phyloP scores from a whole-genome alignment of 345 rosid species.

The Iberis pinnata region DNA sequence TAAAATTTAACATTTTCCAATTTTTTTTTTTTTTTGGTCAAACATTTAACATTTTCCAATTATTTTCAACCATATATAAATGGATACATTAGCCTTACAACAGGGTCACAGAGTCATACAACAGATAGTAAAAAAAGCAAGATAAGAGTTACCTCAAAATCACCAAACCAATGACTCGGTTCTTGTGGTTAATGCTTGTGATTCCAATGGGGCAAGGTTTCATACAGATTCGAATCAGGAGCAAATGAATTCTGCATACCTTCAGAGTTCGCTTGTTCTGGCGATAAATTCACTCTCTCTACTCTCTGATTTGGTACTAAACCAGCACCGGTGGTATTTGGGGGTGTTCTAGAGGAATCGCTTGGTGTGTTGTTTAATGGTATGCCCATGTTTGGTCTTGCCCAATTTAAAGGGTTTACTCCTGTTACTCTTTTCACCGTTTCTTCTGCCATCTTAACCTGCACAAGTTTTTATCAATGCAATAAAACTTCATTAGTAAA shows the following conservation, averaged over 20 bases:
- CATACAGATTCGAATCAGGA: constrained; percentile 14
- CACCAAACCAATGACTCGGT: constrained; percentile 14
- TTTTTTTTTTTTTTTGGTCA: no score
- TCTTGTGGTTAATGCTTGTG: constrained; percentile 22
- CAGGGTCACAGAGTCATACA: background rate
- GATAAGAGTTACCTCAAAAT: constrained; percentile 6
- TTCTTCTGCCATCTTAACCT: constrained; percentile 99
- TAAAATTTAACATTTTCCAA: no score
- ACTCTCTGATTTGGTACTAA: constrained; percentile 23
- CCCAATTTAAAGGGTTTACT: constrained; percentile 55
- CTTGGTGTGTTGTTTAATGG: constrained; percentile 30
- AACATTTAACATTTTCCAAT: constrained; percentile 4
- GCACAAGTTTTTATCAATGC: no score
- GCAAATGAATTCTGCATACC: constrained; percentile 14
- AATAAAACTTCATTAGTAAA: background rate
- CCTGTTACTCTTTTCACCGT: constrained; percentile 84
- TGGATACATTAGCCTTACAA: background rate
- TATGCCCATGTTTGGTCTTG: constrained; percentile 40
- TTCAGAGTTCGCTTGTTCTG: constrained; percentile 19
- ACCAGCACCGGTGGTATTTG: constrained; percentile 6
- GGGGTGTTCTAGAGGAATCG: constrained; percentile 16
- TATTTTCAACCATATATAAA: constrained; percentile 10
- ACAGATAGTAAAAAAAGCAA: background rate
- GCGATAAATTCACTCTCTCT: constrained; percentile 3
- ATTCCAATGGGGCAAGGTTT: constrained; percentile 28